phyloP scores from a whole-genome alignment of 352 stramenopile species.

The Globisporangium recalcitrans region DNA sequence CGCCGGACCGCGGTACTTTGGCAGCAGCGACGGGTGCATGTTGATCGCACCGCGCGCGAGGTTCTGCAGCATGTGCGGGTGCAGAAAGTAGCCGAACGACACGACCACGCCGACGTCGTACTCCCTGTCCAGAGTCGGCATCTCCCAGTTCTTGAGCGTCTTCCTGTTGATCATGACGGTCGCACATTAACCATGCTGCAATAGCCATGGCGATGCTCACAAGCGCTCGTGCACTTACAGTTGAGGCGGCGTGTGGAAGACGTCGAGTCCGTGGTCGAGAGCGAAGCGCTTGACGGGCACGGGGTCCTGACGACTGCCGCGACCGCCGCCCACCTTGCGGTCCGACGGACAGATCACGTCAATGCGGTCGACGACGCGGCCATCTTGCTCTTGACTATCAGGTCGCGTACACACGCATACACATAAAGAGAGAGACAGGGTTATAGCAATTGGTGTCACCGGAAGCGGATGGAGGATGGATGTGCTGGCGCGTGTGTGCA shows the following conservation, averaged over 20 bases:
- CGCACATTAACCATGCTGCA: background rate
- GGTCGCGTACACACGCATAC: background rate
- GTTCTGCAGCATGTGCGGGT: constrained; percentile 66
- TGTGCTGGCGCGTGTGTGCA: too few species aligned
- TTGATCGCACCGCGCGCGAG: constrained; percentile 77
- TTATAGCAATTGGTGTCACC: background rate
- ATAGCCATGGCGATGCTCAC: background rate
- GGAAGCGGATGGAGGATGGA: too few species aligned
- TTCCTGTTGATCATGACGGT: constrained; percentile 29
- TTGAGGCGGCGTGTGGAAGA: constrained; percentile 62
- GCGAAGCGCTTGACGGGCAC: constrained; percentile 79
- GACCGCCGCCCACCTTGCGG: constrained; percentile 53
- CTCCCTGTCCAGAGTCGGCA: constrained; percentile 25
- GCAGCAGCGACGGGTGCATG: constrained; percentile 84
- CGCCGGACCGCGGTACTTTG: constrained; percentile 80
- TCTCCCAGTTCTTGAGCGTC: constrained; percentile 70
- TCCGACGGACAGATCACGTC: constrained; percentile 79
- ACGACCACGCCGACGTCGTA: constrained; percentile 87
- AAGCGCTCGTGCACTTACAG: constrained; percentile 27
- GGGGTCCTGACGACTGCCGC: constrained; percentile 46
- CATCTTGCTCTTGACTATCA: constrained; percentile 21
- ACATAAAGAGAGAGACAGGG: constrained; percentile 1
- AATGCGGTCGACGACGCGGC: constrained; percentile 44
- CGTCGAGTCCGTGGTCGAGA: constrained; percentile 42
- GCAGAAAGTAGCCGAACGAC: constrained; percentile 86